A percentile compares a stretch with the other conserved stretches of the same genome.
Evolutionary conservation across 495 filamentous ascomycete species (phyloP).

Genomic region (Podospora fimiseda): DNA sequence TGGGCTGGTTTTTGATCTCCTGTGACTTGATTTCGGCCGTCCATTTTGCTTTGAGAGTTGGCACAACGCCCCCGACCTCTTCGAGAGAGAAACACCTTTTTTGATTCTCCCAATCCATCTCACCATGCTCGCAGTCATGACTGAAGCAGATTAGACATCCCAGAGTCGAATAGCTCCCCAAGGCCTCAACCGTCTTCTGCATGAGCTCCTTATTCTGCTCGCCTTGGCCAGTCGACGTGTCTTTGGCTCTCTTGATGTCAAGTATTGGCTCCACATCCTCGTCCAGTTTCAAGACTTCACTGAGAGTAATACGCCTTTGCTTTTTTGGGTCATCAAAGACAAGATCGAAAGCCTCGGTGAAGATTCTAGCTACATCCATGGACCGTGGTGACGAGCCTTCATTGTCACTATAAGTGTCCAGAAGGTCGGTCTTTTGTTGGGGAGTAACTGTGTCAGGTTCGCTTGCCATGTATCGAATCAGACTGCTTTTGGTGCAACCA

Average conservation of each 20-base stretch:
- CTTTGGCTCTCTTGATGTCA: conserved; percentile 42
- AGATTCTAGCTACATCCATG: conserved; percentile 28
- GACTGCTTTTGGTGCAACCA: conserved; percentile 36
- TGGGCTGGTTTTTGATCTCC: conserved; percentile 4
- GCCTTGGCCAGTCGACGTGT: conserved; percentile 28
- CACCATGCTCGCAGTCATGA: conserved; percentile 46
- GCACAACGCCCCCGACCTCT: conserved; percentile 17
- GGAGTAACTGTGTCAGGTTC: conserved; percentile 39
- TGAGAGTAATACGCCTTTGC: conserved; percentile 28
- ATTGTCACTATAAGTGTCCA: conserved; percentile 31
- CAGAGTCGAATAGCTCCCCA: conserved; percentile 40
- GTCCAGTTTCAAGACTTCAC: conserved; percentile 39
- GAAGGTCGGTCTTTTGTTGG: conserved; percentile 36
- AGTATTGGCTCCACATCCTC: conserved; percentile 37
- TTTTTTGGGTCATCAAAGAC: conserved; percentile 30
- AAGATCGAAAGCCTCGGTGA: conserved; percentile 39
- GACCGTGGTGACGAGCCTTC: conserved; percentile 34
- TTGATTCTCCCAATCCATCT: conserved; percentile 41
- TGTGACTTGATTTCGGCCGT: conserved; percentile 20
- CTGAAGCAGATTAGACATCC: conserved; percentile 43
- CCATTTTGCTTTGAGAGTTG: conserved; percentile 21
- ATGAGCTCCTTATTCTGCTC: conserved; percentile 18
- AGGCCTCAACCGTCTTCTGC: conserved; percentile 29
- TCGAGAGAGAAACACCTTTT: conserved; percentile 39
- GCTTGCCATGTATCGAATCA: conserved; percentile 39